Base-by-base conservation (phyloP, 2,329 filamentous ascomycete genomes). In the Fusarium duplospermum region DNA sequence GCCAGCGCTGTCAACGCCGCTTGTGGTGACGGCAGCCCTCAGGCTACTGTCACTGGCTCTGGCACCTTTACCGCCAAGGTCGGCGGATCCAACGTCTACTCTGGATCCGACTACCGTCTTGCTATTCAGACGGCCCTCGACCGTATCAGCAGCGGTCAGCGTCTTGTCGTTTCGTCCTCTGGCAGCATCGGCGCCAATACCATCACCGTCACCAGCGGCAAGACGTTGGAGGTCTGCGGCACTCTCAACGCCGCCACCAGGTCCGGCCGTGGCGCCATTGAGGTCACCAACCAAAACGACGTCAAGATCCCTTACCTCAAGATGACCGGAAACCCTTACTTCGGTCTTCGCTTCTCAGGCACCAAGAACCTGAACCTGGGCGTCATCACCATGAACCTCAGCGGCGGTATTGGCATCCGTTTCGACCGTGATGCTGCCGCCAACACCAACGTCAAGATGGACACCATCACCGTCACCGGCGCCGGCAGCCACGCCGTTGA, bases 201-300 rank as follows among this genome's bases (percentile, higher is more conserved):
- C 38, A 86, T 90, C 76, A 84, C 79, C 27, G 85, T 90, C 70
- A 73, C 77, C 36, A 86, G 85, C 75, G 88, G 88, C 65, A 89
- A 89, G 79, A 90, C 82, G 47, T 89, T 90, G 57, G 89, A 90
- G 72, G 88, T 87, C 35, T 90, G 89, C 77, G 88, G 89, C 47
- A 89, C 88, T 52, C 88, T 90, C 78, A 83, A 89, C 66, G 83
- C 82, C 0, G 84, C 76, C 27, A 79, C 77, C 64, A 83, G 79
- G 6, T 73, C 77, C 38, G 87, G 86, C 1, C 84, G 83, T 22
- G 89, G 89, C 20, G 87, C 88, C 54, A 90, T 90, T 58, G 88
- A 90, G 79, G 84, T 85, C 0, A 82, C 85, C 3, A 81, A 86
- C 72, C 86, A 87, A 10, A 75, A 79, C 2, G 85, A 84, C 67